Evolutionary conservation across 2,329 filamentous ascomycete species (phyloP).

Genomic region (Apiospora hydei): DNA sequence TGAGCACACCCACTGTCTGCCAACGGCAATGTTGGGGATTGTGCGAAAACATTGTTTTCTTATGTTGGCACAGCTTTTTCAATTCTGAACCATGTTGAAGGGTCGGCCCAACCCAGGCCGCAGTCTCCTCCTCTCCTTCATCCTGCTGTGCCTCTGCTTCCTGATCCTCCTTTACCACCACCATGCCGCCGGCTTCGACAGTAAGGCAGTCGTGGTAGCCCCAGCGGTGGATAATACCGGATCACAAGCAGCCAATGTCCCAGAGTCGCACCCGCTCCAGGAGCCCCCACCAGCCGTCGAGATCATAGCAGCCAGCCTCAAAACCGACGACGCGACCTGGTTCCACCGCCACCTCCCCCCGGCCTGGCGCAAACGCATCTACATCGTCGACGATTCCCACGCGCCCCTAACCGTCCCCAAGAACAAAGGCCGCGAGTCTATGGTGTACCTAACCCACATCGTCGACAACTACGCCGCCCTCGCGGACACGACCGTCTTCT

Average conservation of each 20-base stretch:
- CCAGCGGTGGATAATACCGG: not conserved
- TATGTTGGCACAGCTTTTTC: not conserved
- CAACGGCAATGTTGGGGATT: not conserved
- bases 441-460: slow-evolving; percentile 68
- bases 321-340: slow-evolving; percentile 47
- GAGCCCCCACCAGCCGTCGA: slow-evolving; percentile 31
- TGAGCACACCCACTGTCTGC: too few species aligned
- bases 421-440: slow-evolving; percentile 62
- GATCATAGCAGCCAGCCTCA: slow-evolving; percentile 43
- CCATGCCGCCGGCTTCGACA: not conserved
- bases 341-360: slow-evolving; percentile 42
- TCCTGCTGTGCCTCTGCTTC: not conserved
- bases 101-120: not conserved
- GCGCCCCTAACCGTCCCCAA: slow-evolving; percentile 38
- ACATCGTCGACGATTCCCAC: slow-evolving; percentile 58
- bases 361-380: slow-evolving; percentile 60
- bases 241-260: not conserved
- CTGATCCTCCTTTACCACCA: not conserved
- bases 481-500: slow-evolving; percentile 65
- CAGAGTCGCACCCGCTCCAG: not conserved
- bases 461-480: slow-evolving; percentile 67
- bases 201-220: not conserved
- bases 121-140: not conserved
- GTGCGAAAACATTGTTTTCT: not conserved
- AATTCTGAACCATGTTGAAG: not conserved